Base-by-base conservation (phyloP, 306 rosid genomes). In the Inga oerstediana region DNA sequence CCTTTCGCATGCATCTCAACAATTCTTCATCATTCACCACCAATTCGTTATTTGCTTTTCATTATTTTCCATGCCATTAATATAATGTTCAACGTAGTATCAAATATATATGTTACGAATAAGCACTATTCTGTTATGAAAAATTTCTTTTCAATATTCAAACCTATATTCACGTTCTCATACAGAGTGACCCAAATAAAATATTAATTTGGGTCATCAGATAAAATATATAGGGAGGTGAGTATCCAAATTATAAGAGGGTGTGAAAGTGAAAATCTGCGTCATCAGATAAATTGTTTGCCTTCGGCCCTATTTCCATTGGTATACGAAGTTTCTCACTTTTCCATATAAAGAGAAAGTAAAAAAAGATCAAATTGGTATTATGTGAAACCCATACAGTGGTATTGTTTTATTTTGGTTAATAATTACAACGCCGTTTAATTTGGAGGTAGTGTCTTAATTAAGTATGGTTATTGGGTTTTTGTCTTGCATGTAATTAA, bases 1-100 rank as follows among this genome's bases (percentile, higher is more conserved):
- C 77, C 19, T 49, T 79, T 52, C 22, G 80, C 81, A 66, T 32
- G 59, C n/a, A 22, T 46, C 65, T 59, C 66, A 20, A 46, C 39
- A 45, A 39, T 19, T 73, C 64, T 69, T 82, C 77, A 76, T 68
- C 20, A 76, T 56, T 27, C 62, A 52, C 61, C 59, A 82, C 43
- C 14, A 49, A 74, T 2, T 68, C 11, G 3, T 35, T 1, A 9
- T 8, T 67, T 67, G 22, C 5, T 35, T 67, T 39, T 41, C 6
- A 54, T 17, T 56, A 20, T 59, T 59, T 19, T 58, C 27, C 64
- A n/a, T 2, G 11, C 24, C 12, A n/a, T 58, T 8, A n/a, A 4
- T 17, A n/a, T 6, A 9, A 2, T 20, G 13, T n/a, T 58, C 64
- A 20, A 58, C 1, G 64, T n/a, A 51, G 17, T 52, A 52, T 52